These are phyloP conservation scores for Mycena venus DNA, from an alignment of 768 basidiomycete genomes.

Conservation along the genomic window DNA sequence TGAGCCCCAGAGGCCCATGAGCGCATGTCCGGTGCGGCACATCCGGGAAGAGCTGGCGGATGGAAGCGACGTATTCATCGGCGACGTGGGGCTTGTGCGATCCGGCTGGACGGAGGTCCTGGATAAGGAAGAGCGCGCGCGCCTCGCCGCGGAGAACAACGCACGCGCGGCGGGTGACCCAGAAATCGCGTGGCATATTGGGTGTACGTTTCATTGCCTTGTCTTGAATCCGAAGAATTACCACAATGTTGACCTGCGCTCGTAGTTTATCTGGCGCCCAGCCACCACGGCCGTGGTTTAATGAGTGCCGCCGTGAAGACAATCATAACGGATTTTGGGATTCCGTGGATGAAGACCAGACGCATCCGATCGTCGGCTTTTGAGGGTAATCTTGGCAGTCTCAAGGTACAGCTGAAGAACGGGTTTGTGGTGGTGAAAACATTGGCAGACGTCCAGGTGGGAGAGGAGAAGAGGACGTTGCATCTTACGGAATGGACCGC, in stretches of 20 bases:
- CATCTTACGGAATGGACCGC: slow-evolving; percentile 28
- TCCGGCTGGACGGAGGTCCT: slow-evolving; percentile 39
- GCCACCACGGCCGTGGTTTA: slow-evolving; percentile 67
- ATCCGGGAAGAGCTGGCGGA: slow-evolving; percentile 61
- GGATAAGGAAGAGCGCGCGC: slow-evolving; percentile 50
- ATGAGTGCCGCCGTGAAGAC: slow-evolving; percentile 62
- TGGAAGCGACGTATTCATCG: slow-evolving; percentile 60
- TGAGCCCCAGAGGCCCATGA: slow-evolving; percentile 35
- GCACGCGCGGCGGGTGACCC: slow-evolving; percentile 57
- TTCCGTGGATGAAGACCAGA: slow-evolving; percentile 61
- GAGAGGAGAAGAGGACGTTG: not conserved
- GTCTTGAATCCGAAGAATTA: not conserved
- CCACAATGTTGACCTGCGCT: not conserved
- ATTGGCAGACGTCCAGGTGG: slow-evolving; percentile 1
- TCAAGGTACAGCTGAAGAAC: slow-evolving; percentile 28
- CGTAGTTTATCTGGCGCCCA: slow-evolving; percentile 66
- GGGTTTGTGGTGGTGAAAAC: slow-evolving; percentile 12
- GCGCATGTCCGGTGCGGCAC: slow-evolving; percentile 56
- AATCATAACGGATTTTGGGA: slow-evolving; percentile 58
- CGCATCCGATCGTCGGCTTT: slow-evolving; percentile 49
- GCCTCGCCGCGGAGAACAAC: slow-evolving; percentile 52
- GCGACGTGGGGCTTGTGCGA: slow-evolving; percentile 50
- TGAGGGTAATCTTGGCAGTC: slow-evolving; percentile 25
- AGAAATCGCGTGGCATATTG: slow-evolving; percentile 63
- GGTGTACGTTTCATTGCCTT: slow-evolving; percentile 52